Percentiles rank a stretch among this genome's conserved stretches.
phyloP scores from a whole-genome alignment of 1,139 yeast species.

The Suhomyces kunorum region DNA sequence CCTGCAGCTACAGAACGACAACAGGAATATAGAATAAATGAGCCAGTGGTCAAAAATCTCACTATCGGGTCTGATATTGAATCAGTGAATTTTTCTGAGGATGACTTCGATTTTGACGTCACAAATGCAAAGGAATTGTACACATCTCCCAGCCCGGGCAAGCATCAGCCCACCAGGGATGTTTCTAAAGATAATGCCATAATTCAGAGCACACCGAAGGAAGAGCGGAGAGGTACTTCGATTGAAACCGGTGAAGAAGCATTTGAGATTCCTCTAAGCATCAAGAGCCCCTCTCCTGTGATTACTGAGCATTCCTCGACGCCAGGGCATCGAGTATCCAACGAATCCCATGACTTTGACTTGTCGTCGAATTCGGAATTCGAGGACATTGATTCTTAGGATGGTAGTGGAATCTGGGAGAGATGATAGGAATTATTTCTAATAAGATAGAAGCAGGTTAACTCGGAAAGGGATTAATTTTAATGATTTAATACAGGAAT shows the following conservation, averaged over 20 bases:
- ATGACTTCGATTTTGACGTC: background rate
- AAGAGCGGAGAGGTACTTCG: no score
- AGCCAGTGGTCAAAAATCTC: no score
- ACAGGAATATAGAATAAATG: no score
- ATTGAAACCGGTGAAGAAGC: background rate
- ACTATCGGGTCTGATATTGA: no score
- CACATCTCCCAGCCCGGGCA: background rate
- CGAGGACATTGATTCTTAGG: slow-evolving; percentile 19
- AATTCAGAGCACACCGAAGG: no score
- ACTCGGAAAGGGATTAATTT: no score
- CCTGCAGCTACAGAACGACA: background rate
- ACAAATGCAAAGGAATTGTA: background rate
- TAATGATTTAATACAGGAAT: no score
- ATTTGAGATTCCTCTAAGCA: background rate
- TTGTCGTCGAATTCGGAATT: slow-evolving; percentile 21
- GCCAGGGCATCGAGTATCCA: slow-evolving; percentile 2
- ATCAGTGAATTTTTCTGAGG: background rate
- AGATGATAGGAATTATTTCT: no score
- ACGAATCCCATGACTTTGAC: slow-evolving; percentile 19
- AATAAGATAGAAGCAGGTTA: no score
- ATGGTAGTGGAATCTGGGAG: no score
- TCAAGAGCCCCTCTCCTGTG: background rate
- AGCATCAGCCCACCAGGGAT: background rate
- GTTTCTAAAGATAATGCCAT: no score
- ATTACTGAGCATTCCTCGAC: background rate